Evolutionary conservation across 192 early-diverging fungal genomes (phyloP), one percentile per base, ranked within the genome.

Genomic region (Kickxella alabastrina): DNA sequence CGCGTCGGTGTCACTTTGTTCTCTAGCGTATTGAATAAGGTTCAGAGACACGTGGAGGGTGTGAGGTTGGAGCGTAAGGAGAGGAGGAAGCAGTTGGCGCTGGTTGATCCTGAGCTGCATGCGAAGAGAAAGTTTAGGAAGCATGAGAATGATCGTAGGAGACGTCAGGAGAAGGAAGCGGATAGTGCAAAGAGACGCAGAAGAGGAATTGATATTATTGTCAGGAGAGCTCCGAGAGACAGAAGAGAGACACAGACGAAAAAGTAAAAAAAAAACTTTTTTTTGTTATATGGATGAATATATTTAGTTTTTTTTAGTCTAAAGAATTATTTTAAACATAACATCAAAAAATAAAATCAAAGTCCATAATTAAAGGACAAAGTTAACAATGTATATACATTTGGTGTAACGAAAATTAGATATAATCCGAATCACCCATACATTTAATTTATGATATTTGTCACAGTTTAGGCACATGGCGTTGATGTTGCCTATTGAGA

Each of bases 1-100:
- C 79, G 84, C 6, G 79, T 85, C 5, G 93, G 93, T 6, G 85
- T 86, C 6, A 83, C 82, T 0, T 77, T 63, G 15, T 96, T 86
- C 55, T 79, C 89, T 38, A 46, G 57, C 5, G 65, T 77, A 1
- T 86, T 92, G 61, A 83, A 85, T 51, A 70, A 77, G 25, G 78
- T 90, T 25, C 83, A 87, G 34, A 64, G 81, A 39, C 76, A 79
- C 52, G 80, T 93, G 15, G 67, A 64, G 15, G 57, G 79, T 9
- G 68, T 84, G 24, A 80, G 87, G 19, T 74, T 72, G 3, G 81
- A 85, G 49, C 77, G 89, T n/a, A 80, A 82, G 44, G 77, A 70
- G 35, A 67, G 82, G 38, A 72, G 80, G 24, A 82, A 73, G 39
- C 72, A 82, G 47, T 78, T 77, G 76, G 78, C 78, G 23, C 47